phyloP scores from a whole-genome alignment of 306 rosid species.

The Quercus bicolor region DNA sequence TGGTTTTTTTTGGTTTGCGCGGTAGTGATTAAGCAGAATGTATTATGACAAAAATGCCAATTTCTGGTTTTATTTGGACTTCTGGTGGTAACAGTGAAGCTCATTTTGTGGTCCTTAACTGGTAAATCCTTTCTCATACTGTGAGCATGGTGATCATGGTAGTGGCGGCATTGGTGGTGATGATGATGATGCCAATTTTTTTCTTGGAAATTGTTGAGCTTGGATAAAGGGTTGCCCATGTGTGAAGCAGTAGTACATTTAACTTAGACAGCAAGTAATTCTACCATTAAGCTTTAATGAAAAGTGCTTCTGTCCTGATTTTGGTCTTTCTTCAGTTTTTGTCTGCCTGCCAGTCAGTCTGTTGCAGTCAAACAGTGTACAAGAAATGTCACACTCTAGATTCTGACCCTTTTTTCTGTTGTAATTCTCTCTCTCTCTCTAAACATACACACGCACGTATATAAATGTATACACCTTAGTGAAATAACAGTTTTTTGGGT shows the following conservation, averaged over 20 bases:
- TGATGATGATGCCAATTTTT: background rate
- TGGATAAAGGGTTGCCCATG: background rate
- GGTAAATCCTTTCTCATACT: background rate
- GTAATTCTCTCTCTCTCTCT: background rate
- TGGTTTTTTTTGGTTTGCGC: background rate
- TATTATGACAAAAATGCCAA: background rate
- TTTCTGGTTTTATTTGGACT: background rate
- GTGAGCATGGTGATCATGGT: background rate
- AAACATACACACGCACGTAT: background rate
- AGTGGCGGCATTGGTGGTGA: background rate
- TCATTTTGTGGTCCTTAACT: background rate
- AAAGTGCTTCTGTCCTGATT: background rate
- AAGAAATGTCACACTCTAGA: background rate
- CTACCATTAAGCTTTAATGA: background rate
- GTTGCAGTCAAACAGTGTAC: background rate
- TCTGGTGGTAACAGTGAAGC: background rate
- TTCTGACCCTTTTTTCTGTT: background rate
- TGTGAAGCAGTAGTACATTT: background rate
- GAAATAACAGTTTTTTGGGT: background rate
- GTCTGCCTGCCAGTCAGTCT: background rate
- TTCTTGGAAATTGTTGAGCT: background rate
- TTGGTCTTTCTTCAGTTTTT: background rate
- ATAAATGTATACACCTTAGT: background rate
- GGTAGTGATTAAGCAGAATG: too few species aligned
- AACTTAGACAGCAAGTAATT: background rate